Base-by-base conservation (phyloP, 495 filamentous ascomycete genomes). In the Melanomma pulvis-pyrius region DNA sequence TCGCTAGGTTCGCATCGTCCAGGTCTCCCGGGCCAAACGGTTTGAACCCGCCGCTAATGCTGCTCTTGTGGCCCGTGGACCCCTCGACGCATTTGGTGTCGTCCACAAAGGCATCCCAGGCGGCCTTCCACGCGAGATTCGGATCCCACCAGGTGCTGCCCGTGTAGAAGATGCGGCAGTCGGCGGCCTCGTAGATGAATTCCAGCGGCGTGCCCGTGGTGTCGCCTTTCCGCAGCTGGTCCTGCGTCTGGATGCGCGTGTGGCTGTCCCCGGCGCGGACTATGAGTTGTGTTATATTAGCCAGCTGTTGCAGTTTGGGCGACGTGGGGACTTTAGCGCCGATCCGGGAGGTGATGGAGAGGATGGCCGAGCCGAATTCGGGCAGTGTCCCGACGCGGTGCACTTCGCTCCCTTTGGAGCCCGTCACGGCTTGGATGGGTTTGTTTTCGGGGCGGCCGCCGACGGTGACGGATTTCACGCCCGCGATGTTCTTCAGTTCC, bases 1-100 rank as follows among this genome's bases (percentile, higher is more conserved):
- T 17, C 26, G 47, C 28, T 22, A 67, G 19, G n/a, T 60, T 9
- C n/a, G 28, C 49, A 39, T 61, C 48, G 9, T 29, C 57, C 17
- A 70, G 59, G 56, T 50, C 65, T 12, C 67, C 76, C 12, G 77
- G 74, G 6, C 67, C 67, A 46, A 52, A 74, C 11, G 68, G 78
- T 34, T 71, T 74, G 30, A 64, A 77, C 22, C 63, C 60, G 1
- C 69, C 65, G 30, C 54, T 69, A 29, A 63, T 69, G 9, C 30
- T 21, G 19, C 48, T 49, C 28, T 59, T 61, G 25, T 66, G 54
- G 21, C 36, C 46, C n/a, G 63, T 70, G 13, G 36, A 55, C 1
- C 63, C 63, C 41, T 65, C 34, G 7, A 66, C 68, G 39, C 63
- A 70, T 29, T 56, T 56, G 1, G 17, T 52, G 13, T 64, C 61